Evolutionary conservation across 2,329 filamentous ascomycete species (phyloP), one percentile per base, ranked within the genome.

Genomic region (Harringtonia lauricola): DNA sequence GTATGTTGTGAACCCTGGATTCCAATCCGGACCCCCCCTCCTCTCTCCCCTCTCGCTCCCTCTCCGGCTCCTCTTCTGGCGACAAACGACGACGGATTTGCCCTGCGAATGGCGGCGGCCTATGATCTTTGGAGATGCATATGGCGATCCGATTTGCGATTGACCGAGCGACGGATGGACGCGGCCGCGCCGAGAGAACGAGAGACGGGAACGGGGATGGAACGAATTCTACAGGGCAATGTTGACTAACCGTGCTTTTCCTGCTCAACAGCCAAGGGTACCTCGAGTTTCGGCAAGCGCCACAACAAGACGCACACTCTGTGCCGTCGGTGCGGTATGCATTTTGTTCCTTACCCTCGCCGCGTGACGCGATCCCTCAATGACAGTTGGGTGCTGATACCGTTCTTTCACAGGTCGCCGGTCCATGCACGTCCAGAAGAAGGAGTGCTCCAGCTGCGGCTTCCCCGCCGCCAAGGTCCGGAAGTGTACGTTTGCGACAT

Each of bases 391-490:
- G 29, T 40, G 38, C 38, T 40, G 29, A 40, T 18, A 13, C 8
- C 14, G n/a, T 26, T 37, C 6, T 7, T 22, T 9, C 9, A 54
- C 61, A 94, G 88, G 90, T 73, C 84, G 86, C 68, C 89, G 92
- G 67, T 95, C 92, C 63, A 83, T 95, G 72, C 92, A 98, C 83
- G 82, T 96, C 75, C 92, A 98, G 79, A 98, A 98, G 86, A 83
- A 95, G 73, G 94, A 88, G 66, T 98, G 92, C 78, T 70, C 90
- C 59, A 74, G 74, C 56, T 98, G 92, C 79, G 92, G 89, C 68
- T 98, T 95, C 76, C 92, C 92, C 66, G 75, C 88, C 66, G 92
- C 92, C 70, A 95, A 94, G 82, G 89, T 78, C 71, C 83, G 92
- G 70, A 94, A 95, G 82, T 98, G 90, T 96, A 95, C 67, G 90